Evolutionary conservation across 2,329 filamentous ascomycete genomes (phyloP).

Genomic region (Talaromyces sp.): DNA sequence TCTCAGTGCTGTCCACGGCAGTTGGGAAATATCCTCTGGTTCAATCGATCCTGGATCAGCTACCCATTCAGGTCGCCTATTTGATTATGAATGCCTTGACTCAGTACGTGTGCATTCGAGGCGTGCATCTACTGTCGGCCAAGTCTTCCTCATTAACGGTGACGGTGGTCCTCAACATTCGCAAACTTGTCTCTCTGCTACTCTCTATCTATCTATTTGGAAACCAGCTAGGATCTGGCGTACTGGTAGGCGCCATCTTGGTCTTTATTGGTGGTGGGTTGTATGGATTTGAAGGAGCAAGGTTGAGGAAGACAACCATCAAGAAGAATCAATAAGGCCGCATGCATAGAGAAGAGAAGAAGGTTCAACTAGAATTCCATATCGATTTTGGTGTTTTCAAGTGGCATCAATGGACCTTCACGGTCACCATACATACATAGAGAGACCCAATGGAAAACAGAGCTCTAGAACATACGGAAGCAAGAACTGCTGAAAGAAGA

Average conservation of each 20-base stretch:
- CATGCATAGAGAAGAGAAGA: not conserved
- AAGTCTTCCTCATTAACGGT: slow-evolving; percentile 90
- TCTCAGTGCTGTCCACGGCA: slow-evolving; percentile 12
- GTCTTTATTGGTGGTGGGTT: slow-evolving; percentile 91
- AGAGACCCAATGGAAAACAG: not conserved
- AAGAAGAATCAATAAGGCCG: slow-evolving; percentile 23
- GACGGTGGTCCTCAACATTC: slow-evolving; percentile 92
- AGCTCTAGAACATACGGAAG: not conserved
- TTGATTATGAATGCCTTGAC: slow-evolving; percentile 67
- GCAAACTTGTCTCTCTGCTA: slow-evolving; percentile 88
- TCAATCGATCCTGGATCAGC: slow-evolving; percentile 27
- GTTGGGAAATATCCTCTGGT: slow-evolving; percentile 23
- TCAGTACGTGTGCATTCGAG: slow-evolving; percentile 92
- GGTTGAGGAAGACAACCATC: slow-evolving; percentile 30
- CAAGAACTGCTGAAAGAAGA: slow-evolving; percentile 3
- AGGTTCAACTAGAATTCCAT: not conserved
- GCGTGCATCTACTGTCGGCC: slow-evolving; percentile 90
- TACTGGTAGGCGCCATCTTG: slow-evolving; percentile 76
- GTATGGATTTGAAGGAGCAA: slow-evolving; percentile 73
- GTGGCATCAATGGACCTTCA: not conserved
- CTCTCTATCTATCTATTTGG: slow-evolving; percentile 94
- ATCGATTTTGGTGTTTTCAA: not conserved
- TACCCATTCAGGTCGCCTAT: slow-evolving; percentile 42
- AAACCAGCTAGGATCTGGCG: slow-evolving; percentile 74
- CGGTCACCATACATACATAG: not conserved